Conservation (phyloP, 75 land plant species). For the Adiantum capillusveneris region DNA sequence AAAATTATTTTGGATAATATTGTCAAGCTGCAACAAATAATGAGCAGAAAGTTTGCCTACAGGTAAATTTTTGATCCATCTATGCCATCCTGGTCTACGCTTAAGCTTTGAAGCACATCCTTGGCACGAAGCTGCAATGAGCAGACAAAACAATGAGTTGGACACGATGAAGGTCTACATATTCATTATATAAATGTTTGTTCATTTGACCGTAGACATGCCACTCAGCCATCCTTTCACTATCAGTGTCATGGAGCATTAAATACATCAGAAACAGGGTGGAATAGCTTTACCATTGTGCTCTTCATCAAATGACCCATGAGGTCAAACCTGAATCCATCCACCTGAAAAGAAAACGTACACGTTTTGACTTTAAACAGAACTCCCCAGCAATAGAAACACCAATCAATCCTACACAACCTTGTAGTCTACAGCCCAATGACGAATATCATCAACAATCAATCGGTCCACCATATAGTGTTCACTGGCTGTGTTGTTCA, state of each 20-base stretch:
- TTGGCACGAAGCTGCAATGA: constrained; percentile 63
- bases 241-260: too few relatives aligned
- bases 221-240: too few relatives aligned
- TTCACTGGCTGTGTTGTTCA: constrained; percentile 93
- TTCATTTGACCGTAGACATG: too few relatives aligned
- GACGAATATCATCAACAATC: constrained; percentile 76
- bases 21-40: too few relatives aligned
- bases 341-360: constrained; percentile 52
- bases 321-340: constrained; percentile 97
- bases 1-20: too few relatives aligned
- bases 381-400: too few relatives aligned
- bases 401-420: constrained; percentile 29
- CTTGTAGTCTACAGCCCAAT: constrained; percentile 86
- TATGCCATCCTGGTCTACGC: constrained; percentile 54
- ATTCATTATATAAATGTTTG: too few relatives aligned
- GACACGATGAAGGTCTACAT: too few relatives aligned
- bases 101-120: constrained; percentile 42
- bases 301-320: constrained; percentile 98
- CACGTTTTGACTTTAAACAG: too few relatives aligned
- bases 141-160: too few relatives aligned
- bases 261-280: neutral
- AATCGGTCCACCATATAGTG: constrained; percentile 87
- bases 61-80: constrained; percentile 83
- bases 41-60: too few relatives aligned
- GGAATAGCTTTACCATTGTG: constrained; percentile 65